Evolutionary conservation across 352 stramenopile species (phyloP).

Genomic region (Globisporangium recalcitrans): DNA sequence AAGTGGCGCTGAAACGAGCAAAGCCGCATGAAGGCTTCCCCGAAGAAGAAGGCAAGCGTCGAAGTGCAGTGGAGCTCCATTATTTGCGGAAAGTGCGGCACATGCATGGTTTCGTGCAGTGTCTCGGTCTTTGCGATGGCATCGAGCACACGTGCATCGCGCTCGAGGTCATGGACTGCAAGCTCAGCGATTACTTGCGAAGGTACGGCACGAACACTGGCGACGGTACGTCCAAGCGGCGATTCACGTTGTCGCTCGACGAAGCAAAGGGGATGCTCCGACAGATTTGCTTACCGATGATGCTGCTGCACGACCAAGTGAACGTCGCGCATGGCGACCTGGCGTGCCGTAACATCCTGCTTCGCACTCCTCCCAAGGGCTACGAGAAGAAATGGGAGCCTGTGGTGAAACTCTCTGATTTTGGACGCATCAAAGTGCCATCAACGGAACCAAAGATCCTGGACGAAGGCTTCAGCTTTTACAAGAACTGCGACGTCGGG

Average conservation of each 20-base stretch:
- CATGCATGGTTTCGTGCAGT: conserved; percentile 74
- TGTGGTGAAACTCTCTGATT: conserved; percentile 80
- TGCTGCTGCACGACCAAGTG: conserved; percentile 70
- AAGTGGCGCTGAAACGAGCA: conserved; percentile 75
- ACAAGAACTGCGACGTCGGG: conserved; percentile 80
- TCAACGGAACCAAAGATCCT: conserved; percentile 66
- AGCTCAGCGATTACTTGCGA: conserved; percentile 81
- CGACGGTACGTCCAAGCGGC: conserved; percentile 31
- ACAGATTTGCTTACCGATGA: conserved; percentile 76
- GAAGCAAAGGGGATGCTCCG: conserved; percentile 55
- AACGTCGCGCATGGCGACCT: conserved; percentile 79
- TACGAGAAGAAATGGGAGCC: conserved; percentile 81
- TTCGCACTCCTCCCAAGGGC: conserved; percentile 69
- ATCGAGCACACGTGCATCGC: conserved; percentile 86
- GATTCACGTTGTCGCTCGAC: conserved; percentile 54
- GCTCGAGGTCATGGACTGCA: conserved; percentile 86
- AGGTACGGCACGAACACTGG: conserved; percentile 42
- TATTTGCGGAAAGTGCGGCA: conserved; percentile 77
- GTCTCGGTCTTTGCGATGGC: conserved; percentile 71
- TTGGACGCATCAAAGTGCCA: conserved; percentile 71
- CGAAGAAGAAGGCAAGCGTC: conserved; percentile 72
- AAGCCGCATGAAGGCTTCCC: conserved; percentile 76
- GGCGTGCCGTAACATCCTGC: conserved; percentile 83
- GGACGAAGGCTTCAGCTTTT: conserved; percentile 70
- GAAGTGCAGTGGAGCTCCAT: conserved; percentile 70